phyloP scores from a whole-genome alignment of 441 rosid genomes.

The Jatropha multifida region DNA sequence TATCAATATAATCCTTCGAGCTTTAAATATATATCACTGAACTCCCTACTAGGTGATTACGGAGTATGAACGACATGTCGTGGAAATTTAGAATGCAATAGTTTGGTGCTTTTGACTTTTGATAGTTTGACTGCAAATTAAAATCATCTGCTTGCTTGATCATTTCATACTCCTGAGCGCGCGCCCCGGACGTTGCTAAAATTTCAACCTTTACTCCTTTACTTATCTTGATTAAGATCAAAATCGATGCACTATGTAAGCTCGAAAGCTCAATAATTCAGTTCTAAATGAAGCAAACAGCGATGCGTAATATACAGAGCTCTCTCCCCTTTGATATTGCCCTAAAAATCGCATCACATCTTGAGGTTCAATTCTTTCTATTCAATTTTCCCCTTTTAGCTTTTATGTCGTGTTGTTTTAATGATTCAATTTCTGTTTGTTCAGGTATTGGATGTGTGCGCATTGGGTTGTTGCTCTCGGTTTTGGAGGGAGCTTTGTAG shows the following conservation, averaged over 20 bases:
- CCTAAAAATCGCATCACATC: conserved; percentile 47
- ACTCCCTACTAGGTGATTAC: neutral
- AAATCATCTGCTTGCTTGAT: neutral
- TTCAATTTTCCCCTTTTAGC: neutral
- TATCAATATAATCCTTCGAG: conserved; percentile 2
- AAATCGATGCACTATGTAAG: neutral
- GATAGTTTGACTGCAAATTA: no score
- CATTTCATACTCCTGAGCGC: neutral
- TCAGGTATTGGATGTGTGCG: conserved; percentile 45
- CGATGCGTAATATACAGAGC: conserved; percentile 12
- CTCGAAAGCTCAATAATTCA: no score
- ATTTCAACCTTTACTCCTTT: neutral
- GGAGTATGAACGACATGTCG: neutral
- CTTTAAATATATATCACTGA: neutral
- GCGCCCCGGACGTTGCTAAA: neutral
- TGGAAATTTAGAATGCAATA: no score
- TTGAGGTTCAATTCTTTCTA: conserved; percentile 31
- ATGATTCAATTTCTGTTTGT: conserved; percentile 1
- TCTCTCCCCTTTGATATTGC: conserved; percentile 42
- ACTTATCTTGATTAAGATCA: neutral
- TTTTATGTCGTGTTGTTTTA: neutral
- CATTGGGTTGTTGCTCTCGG: conserved; percentile 47
- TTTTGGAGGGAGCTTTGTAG: conserved; percentile 48
- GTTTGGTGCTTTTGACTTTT: no score
- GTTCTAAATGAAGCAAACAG: conserved; percentile 26